phyloP scores from a whole-genome alignment of 2,329 filamentous ascomycete genomes.

The Aspergillus thermomutatus region DNA sequence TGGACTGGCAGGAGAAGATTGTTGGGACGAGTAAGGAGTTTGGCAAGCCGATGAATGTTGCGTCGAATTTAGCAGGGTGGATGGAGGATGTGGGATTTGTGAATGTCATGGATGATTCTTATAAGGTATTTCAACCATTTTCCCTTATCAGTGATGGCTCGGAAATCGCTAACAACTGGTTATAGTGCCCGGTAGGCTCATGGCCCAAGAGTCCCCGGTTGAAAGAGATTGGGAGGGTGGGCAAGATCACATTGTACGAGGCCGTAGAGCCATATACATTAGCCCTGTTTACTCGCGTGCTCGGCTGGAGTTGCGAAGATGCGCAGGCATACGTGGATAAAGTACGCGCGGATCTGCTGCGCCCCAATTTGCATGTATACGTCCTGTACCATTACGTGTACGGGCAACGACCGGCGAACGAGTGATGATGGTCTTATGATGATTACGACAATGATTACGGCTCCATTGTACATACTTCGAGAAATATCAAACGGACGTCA shows the following conservation, averaged over 20 bases:
- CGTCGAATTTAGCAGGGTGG: conserved; percentile 23
- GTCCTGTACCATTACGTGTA: conserved; percentile 31
- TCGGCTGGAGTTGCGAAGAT: conserved; percentile 32
- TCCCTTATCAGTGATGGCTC: not conserved
- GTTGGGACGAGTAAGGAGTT: conserved; percentile 28
- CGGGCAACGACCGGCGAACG: conserved; percentile 26
- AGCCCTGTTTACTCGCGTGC: conserved; percentile 36
- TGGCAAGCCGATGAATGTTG: conserved; percentile 36
- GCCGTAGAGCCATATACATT: conserved; percentile 38
- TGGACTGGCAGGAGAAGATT: conserved; percentile 30
- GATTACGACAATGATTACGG: not conserved
- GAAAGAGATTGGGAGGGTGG: conserved; percentile 35
- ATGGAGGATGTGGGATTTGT: conserved; percentile 31
- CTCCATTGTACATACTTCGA: not conserved
- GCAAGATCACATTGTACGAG: conserved; percentile 28
- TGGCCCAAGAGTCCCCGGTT: conserved; percentile 33
- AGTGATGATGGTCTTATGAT: conserved; percentile 12
- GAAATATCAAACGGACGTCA: not conserved
- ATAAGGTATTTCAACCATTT: conserved; percentile 24
- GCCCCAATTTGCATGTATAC: conserved; percentile 26
- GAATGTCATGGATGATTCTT: conserved; percentile 33
- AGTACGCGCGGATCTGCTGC: conserved; percentile 25
- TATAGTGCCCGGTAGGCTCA: conserved; percentile 31
- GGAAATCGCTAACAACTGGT: conserved; percentile 5
- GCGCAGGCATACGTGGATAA: conserved; percentile 28